Evolutionary conservation across 164 flowering plant genomes (phyloP).

Genomic region (Buxus sempervirens): DNA sequence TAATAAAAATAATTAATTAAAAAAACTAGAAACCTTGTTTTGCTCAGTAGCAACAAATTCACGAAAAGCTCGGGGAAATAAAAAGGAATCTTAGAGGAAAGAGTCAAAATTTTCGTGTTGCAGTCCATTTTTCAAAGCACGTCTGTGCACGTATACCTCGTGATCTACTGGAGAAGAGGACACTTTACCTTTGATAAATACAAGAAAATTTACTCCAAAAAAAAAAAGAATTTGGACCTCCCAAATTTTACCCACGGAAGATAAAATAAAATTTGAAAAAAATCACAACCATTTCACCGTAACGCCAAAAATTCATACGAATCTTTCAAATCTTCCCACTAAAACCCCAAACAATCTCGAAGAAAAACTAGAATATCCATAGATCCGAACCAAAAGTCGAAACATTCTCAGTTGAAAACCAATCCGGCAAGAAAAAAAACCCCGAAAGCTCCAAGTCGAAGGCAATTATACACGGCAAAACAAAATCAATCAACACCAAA

Average conservation of each 20-base stretch:
- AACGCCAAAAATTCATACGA: too few species aligned
- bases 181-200: neutral
- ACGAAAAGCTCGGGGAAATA: neutral
- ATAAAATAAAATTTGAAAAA: too few species aligned
- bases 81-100: neutral
- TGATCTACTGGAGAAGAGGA: neutral
- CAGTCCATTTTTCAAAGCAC: too few species aligned
- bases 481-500: too few species aligned
- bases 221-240: neutral
- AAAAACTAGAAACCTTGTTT: too few species aligned
- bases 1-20: neutral
- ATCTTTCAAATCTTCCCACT: too few species aligned
- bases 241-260: neutral
- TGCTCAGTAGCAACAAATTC: neutral
- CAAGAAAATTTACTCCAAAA: neutral
- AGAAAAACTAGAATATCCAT: neutral
- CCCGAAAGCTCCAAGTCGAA: neutral
- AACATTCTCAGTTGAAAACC: neutral
- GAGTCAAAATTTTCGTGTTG: too few species aligned
- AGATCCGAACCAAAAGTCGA: neutral
- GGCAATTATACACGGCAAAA: too few species aligned
- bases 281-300: neutral
- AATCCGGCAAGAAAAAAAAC: constrained; percentile 1
- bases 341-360: neutral
- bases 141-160: too few species aligned